Percentiles rank a stretch among this genome's conserved stretches.
Evolutionary conservation across 2,329 filamentous ascomycete genomes (phyloP).

Genomic region (Chaetoscypha palmicola): DNA sequence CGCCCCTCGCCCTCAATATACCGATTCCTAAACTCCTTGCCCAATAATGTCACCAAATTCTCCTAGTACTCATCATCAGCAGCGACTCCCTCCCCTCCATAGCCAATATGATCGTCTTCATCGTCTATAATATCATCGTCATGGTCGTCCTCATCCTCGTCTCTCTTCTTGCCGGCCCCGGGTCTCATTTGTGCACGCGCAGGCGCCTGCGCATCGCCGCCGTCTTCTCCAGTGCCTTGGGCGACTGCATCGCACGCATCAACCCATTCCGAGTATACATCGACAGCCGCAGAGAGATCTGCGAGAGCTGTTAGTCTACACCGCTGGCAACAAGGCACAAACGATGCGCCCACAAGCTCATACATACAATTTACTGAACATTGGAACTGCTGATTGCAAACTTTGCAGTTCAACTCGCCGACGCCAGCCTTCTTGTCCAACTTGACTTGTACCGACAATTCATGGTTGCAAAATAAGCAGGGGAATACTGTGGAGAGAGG

Average conservation of each 20-base stretch:
- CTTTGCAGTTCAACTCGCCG: slow-evolving; percentile 79
- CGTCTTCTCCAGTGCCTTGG: slow-evolving; percentile 46
- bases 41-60: not conserved
- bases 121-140: slow-evolving; percentile 33
- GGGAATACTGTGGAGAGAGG: slow-evolving; percentile 78
- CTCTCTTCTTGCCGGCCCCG: slow-evolving; percentile 15
- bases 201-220: slow-evolving; percentile 23
- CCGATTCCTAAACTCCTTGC: slow-evolving; percentile 15
- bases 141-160: slow-evolving; percentile 28
- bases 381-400: slow-evolving; percentile 91
- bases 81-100: slow-evolving; percentile 47
- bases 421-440: slow-evolving; percentile 89
- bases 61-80: slow-evolving; percentile 48
- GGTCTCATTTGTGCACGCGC: slow-evolving; percentile 18
- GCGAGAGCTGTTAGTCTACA: slow-evolving; percentile 13
- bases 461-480: slow-evolving; percentile 97
- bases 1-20: no score
- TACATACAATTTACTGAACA: slow-evolving; percentile 85
- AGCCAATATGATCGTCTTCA: slow-evolving; percentile 44
- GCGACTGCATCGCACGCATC: slow-evolving; percentile 79
- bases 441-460: slow-evolving; percentile 84
- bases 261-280: slow-evolving; percentile 98
- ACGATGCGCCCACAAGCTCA: not conserved
- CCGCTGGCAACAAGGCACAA: not conserved
- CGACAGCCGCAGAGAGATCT: slow-evolving; percentile 87